Percentiles rank a stretch among this genome's conserved stretches.
Evolutionary conservation across 257 asterid species (phyloP).

Genomic region (Capsicum rhomboideum): DNA sequence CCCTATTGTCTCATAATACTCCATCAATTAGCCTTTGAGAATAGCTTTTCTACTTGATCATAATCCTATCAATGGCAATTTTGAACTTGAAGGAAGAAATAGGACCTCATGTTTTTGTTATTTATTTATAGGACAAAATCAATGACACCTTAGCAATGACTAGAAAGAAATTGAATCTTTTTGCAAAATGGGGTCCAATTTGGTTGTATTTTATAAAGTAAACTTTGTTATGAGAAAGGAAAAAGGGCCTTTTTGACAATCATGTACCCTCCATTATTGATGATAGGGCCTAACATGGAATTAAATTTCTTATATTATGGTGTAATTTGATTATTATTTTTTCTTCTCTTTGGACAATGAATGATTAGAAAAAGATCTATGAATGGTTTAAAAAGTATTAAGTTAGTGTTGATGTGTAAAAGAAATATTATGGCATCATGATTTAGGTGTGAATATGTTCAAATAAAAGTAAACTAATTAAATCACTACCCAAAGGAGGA

Average conservation of each 20-base stretch:
- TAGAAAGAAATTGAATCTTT: neutral
- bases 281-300: neutral
- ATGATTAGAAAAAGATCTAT: constrained; percentile 3
- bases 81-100: constrained; percentile 20
- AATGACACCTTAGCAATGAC: constrained; percentile 1
- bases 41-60: constrained; percentile 34
- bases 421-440: constrained; percentile 13
- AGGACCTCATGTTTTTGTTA: neutral
- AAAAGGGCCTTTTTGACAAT: constrained; percentile 10
- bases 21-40: constrained; percentile 41
- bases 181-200: neutral
- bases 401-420: constrained; percentile 7
- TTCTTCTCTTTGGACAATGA: neutral
- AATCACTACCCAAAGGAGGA: neutral
- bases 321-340: neutral
- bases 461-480: neutral
- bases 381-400: neutral
- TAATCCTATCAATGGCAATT: constrained; percentile 25
- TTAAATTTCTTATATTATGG: neutral
- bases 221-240: neutral
- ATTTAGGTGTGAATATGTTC: neutral
- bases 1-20: constrained; percentile 40
- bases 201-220: neutral
- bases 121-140: neutral
- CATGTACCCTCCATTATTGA: constrained; percentile 4